Percentiles rank a stretch among this genome's conserved stretches.
phyloP scores from a whole-genome alignment of 1,284 basidiomycete genomes.

The Fomitopsis palustris region DNA sequence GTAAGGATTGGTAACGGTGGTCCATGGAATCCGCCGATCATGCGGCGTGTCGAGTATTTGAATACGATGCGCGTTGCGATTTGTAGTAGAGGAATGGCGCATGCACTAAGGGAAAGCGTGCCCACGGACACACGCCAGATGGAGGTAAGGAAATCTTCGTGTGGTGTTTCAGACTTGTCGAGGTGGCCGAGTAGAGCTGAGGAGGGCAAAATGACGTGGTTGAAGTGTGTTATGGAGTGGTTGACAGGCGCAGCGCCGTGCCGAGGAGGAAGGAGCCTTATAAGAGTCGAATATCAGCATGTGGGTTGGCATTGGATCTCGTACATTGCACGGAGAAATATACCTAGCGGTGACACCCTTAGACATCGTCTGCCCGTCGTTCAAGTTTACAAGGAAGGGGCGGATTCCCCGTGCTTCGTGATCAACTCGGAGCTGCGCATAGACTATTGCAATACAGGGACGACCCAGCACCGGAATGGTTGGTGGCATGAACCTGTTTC shows the following conservation, averaged over 20 bases:
- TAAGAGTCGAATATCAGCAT: neutral
- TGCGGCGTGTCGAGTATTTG: slow-evolving; percentile 32
- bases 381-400: slow-evolving; percentile 26
- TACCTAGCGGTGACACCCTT: slow-evolving; percentile 11
- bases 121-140: slow-evolving; percentile 36
- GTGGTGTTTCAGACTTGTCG: slow-evolving; percentile 18
- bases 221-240: slow-evolving; percentile 37
- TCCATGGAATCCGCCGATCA: slow-evolving; percentile 18
- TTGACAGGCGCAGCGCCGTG: slow-evolving; percentile 33
- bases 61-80: slow-evolving; percentile 27
- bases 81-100: slow-evolving; percentile 26
- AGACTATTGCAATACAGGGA: slow-evolving; percentile 27
- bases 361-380: slow-evolving; percentile 18
- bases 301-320: neutral
- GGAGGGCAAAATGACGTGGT: slow-evolving; percentile 32
- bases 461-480: slow-evolving; percentile 26
- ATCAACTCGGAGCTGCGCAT: slow-evolving; percentile 24
- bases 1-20: slow-evolving; percentile 28
- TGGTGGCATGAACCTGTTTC: slow-evolving; percentile 36
- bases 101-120: slow-evolving; percentile 27
- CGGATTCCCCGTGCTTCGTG: slow-evolving; percentile 24
- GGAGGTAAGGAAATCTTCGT: slow-evolving; percentile 25
- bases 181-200: slow-evolving; percentile 30
- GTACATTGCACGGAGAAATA: neutral
- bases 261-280: slow-evolving; percentile 32